Conservation (phyloP, 768 basidiomycete genomes). For the Exidia glandulosa region DNA sequence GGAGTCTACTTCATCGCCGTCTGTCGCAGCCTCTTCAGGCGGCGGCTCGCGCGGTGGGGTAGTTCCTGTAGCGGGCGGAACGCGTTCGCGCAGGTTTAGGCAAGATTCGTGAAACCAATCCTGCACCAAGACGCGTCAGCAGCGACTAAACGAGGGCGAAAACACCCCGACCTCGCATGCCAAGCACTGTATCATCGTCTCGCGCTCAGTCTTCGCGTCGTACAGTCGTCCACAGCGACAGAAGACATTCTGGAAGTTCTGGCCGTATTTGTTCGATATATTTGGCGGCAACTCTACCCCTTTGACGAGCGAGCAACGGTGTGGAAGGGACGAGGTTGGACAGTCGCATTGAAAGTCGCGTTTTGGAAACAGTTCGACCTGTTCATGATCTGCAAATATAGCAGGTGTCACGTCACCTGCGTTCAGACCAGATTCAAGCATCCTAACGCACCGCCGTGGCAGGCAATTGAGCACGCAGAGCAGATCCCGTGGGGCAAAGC, state of each 20-base stretch:
- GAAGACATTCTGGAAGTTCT: slow-evolving; percentile 59
- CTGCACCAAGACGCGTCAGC: no score
- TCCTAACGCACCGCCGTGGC: slow-evolving; percentile 44
- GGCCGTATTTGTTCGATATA: slow-evolving; percentile 50
- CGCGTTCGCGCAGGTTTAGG: slow-evolving; percentile 59
- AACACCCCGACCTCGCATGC: slow-evolving; percentile 60
- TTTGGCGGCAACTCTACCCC: slow-evolving; percentile 41
- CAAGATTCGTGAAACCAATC: slow-evolving; percentile 92
- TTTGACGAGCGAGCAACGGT: slow-evolving; percentile 54
- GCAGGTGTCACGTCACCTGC: not conserved
- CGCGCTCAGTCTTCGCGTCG: slow-evolving; percentile 58
- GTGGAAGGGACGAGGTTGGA: slow-evolving; percentile 51
- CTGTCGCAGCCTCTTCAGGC: slow-evolving; percentile 11
- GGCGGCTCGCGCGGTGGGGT: slow-evolving; percentile 32
- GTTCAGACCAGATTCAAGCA: not conserved
- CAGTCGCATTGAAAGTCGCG: slow-evolving; percentile 78
- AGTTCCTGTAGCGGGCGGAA: slow-evolving; percentile 21
- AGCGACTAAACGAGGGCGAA: not conserved
- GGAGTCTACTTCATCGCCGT: slow-evolving; percentile 42
- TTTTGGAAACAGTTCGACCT: slow-evolving; percentile 81
- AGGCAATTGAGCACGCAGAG: slow-evolving; percentile 75
- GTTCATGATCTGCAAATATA: slow-evolving; percentile 27
- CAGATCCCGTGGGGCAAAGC: slow-evolving; percentile 59
- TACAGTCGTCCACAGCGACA: slow-evolving; percentile 68
- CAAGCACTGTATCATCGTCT: slow-evolving; percentile 85